phyloP scores from a whole-genome alignment of 2,329 filamentous ascomycete genomes.

The Emergomyces orientalis region DNA sequence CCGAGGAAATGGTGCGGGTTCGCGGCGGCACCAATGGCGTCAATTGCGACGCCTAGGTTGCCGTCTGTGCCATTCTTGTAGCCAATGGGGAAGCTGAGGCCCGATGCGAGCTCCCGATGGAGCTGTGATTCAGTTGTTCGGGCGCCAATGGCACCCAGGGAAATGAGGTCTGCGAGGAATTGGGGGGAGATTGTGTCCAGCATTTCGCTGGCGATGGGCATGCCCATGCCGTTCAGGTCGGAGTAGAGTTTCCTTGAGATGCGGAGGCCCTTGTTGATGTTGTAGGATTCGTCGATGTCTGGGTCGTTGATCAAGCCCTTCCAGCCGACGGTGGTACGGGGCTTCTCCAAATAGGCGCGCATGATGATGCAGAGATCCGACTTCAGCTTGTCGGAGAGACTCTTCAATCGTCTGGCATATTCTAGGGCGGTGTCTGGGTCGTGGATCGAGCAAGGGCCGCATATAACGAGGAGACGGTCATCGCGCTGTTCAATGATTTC shows the following conservation, averaged over 20 bases:
- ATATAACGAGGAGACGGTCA: conserved; percentile 86
- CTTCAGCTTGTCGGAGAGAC: conserved; percentile 67
- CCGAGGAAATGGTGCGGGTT: conserved; percentile 87
- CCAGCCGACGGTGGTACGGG: conserved; percentile 95
- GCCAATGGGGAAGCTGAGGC: conserved; percentile 91
- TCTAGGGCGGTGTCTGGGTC: conserved; percentile 81
- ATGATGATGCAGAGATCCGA: conserved; percentile 86
- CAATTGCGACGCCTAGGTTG: conserved; percentile 79
- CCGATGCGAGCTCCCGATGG: conserved; percentile 89
- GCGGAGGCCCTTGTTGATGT: conserved; percentile 97
- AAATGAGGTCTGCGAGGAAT: conserved; percentile 93
- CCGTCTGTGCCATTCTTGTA: conserved; percentile 99
- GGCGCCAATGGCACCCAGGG: conserved; percentile 88
- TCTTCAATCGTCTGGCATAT: conserved; percentile 72
- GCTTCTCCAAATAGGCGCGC: conserved; percentile 98
- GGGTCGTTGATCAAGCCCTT: conserved; percentile 99
- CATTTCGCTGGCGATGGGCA: conserved; percentile 97
- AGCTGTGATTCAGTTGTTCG: conserved; percentile 94
- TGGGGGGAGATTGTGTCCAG: conserved; percentile 97
- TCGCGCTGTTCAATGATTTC: conserved; percentile 64
- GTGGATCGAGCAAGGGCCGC: conserved; percentile 95
- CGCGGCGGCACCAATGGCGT: conserved; percentile 71
- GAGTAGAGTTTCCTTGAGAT: conserved; percentile 89
- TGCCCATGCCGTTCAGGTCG: conserved; percentile 74
- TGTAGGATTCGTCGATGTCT: conserved; percentile 91